Evolutionary conservation across 2,329 filamentous ascomycete genomes (phyloP), one percentile per base, ranked within the genome.

Genomic region (Fusarium torulosum): DNA sequence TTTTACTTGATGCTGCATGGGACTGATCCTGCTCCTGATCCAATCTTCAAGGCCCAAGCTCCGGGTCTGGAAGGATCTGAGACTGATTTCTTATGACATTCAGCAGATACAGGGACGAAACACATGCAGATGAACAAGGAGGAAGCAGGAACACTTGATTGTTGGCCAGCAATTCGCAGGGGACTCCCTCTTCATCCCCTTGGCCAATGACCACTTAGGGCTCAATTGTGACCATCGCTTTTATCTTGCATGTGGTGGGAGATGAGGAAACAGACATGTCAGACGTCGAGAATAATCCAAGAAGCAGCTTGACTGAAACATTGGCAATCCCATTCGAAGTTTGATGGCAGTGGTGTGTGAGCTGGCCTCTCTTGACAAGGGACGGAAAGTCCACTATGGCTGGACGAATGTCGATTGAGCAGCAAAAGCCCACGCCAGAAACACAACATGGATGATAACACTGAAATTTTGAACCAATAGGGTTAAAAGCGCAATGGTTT

Each of bases 31-130:
- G 38, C 44, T 56, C 41, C 43, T 63, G 55, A 46, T 49, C 50
- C 52, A 59, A 65, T 55, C 58, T 59, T 25, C n/a, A 42, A 47
- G 31, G 25, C 35, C 41, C 57, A 37, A 46, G 47, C 40, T 19
- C 54, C 49, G 45, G 51, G 25, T 53, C 27, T 53, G 44, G 51
- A 47, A 38, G 50, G 51, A 66, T 63, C 62, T 64, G 25, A 56
- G 49, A 70, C 64, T 61, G 37, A 29, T 44, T 42, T 33, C 38
- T 47, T 25, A 37, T 50, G 31, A 38, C 40, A 40, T 59, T 53
- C 53, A 35, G 23, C 40, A 33, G 65, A 73, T 56, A 60, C 63
- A 73, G 71, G 67, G 66, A 66, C 69, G 40, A 46, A 56, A 51
- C 42, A 58, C 57, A 55, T 70, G 61, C 66, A 72, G 55, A 63